Base-by-base conservation (phyloP, 805 yeast species). In the Wickerhamomyces ciferrii region DNA sequence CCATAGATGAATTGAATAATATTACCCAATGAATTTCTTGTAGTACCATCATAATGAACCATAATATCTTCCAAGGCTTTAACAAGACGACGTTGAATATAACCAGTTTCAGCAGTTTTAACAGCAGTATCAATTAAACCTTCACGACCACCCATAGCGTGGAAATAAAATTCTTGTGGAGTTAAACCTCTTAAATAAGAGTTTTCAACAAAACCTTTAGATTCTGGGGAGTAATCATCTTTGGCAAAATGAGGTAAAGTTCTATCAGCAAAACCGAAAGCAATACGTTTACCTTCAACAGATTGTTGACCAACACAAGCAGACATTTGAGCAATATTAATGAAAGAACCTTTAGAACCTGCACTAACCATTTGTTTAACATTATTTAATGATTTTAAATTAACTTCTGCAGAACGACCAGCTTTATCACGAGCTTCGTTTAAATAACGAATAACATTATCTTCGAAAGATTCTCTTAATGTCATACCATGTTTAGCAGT, bases 401-500 rank as follows among this genome's bases (percentile, higher is more conserved):
- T 88, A 69, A 90, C 85, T 74, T 95, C 99, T 4, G 99, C 98
- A 39, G 96, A 87, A 67, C 96, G 86, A 78, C 99, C 99, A 43
- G 97, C 97, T 53, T 96, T 87, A 69, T 94, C 99, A 82, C 99
- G 91, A 27, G 99, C 99, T 66, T 91, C 96, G 68, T 94, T 94
- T 59, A 94, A 78, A 55, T 87, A 89, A 68, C 96, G 86, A 41
- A 96, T 88, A 42, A 94, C 99, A 59, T 90, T 91, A 68, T 91
- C 97, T 72, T 94, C 99, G 60, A 94, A 94, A 18, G 98, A 90
- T 68, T 94, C 99, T 71, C 99, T 85, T 56, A 94, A 76, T 2
- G 99, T 94, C 99, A 94, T 94, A 85, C 99, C 99, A 27, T 97
- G 98, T 65, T 94, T 97, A 27, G 97, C 96, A 38, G 89, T 88